Evolutionary conservation across 768 basidiomycete genomes (phyloP).

Genomic region (Amanita molliuscula): DNA sequence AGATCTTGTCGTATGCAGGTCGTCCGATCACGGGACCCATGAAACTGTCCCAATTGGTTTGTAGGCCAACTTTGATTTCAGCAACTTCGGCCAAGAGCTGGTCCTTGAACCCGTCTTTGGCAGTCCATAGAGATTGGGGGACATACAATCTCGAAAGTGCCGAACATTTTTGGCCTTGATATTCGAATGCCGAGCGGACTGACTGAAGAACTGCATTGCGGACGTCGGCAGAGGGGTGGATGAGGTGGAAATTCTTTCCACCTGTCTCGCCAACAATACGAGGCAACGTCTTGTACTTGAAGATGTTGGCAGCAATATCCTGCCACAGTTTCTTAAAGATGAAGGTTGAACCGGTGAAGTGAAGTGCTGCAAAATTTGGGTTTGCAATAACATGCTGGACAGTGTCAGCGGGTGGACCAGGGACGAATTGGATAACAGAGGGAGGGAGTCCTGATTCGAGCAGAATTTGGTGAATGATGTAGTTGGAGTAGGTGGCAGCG

Average conservation of each 20-base stretch:
- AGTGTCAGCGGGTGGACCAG: slow-evolving; percentile 77
- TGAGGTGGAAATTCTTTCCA: slow-evolving; percentile 96
- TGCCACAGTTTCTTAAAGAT: slow-evolving; percentile 97
- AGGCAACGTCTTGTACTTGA: slow-evolving; percentile 83
- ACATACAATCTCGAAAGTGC: slow-evolving; percentile 90
- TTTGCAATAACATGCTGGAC: slow-evolving; percentile 78
- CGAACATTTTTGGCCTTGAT: slow-evolving; percentile 97
- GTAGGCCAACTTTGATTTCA: slow-evolving; percentile 79
- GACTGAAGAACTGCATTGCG: slow-evolving; percentile 84
- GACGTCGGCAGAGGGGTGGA: slow-evolving; percentile 82
- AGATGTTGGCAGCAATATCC: slow-evolving; percentile 82
- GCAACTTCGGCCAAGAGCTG: slow-evolving; percentile 62
- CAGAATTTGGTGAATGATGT: slow-evolving; percentile 83
- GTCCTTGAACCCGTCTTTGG: slow-evolving; percentile 66
- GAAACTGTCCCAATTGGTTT: slow-evolving; percentile 72
- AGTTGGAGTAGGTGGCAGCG: slow-evolving; percentile 91
- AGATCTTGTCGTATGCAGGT: slow-evolving; percentile 84
- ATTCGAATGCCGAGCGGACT: slow-evolving; percentile 88
- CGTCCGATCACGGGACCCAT: slow-evolving; percentile 94
- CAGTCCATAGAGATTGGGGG: slow-evolving; percentile 74
- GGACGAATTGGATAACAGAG: slow-evolving; percentile 95
- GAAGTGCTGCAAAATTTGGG: slow-evolving; percentile 74
- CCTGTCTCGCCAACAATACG: slow-evolving; percentile 97
- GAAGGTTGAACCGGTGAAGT: slow-evolving; percentile 94
- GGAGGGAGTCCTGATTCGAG: slow-evolving; percentile 90